phyloP scores from a whole-genome alignment of 2,329 filamentous ascomycete genomes.

The Parafenestella ontariensis region DNA sequence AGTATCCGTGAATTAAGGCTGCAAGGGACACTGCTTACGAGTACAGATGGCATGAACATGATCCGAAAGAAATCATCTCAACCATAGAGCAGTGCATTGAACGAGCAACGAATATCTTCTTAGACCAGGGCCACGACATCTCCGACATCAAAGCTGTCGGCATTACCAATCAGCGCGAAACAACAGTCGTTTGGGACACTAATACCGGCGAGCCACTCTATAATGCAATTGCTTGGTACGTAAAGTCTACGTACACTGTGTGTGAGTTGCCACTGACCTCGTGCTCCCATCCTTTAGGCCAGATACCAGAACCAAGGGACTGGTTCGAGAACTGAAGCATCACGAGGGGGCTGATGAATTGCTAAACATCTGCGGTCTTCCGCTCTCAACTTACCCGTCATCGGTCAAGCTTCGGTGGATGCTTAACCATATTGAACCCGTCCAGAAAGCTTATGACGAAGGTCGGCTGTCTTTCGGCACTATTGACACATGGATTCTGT shows the following conservation, averaged over 20 bases:
- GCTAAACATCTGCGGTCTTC: constrained; percentile 76
- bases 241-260: neutral
- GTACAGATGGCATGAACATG: constrained; percentile 85
- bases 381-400: constrained; percentile 86
- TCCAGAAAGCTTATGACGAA: constrained; percentile 77
- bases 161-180: constrained; percentile 91
- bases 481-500: constrained; percentile 87
- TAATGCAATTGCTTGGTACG: constrained; percentile 82
- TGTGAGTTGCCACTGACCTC: constrained; percentile 5
- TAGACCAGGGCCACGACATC: constrained; percentile 70
- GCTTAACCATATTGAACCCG: constrained; percentile 72
- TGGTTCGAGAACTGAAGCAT: constrained; percentile 79
- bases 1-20: constrained; percentile 43
- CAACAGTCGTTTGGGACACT: constrained; percentile 83
- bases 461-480: constrained; percentile 83
- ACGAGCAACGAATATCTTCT: constrained; percentile 74
- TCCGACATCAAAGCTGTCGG: constrained; percentile 78
- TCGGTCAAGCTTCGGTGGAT: constrained; percentile 87
- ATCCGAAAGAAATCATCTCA: constrained; percentile 76
- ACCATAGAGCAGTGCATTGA: constrained; percentile 83
- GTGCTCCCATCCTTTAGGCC: constrained; percentile 52
- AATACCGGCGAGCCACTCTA: constrained; percentile 79
- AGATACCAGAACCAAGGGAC: constrained; percentile 77
- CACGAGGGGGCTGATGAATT: constrained; percentile 73
- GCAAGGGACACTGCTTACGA: constrained; percentile 18